phyloP scores from a whole-genome alignment of 306 rosid species.

The Castanospermum australe region DNA sequence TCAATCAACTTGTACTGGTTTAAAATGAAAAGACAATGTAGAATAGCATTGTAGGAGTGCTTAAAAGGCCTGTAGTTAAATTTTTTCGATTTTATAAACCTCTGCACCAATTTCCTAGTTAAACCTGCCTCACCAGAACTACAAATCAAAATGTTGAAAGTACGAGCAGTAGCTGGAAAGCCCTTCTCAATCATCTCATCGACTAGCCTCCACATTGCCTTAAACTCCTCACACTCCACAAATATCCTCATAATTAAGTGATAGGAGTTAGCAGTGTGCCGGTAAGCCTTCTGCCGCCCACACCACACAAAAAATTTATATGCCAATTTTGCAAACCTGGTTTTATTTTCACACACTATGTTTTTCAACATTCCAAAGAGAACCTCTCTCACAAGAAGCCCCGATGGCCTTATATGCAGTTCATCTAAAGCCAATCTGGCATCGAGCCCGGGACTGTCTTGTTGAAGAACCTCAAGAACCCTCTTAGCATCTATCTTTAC shows the following conservation, averaged over 20 bases:
- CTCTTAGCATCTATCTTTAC: slow-evolving; percentile 51
- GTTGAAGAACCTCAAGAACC: slow-evolving; percentile 62
- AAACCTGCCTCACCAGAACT: slow-evolving; percentile 82
- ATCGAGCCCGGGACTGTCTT: slow-evolving; percentile 80
- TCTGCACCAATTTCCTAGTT: slow-evolving; percentile 71
- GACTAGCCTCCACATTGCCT: slow-evolving; percentile 81
- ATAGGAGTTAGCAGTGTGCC: slow-evolving; percentile 56
- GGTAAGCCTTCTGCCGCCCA: slow-evolving; percentile 54
- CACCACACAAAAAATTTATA: slow-evolving; percentile 88
- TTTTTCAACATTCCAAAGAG: slow-evolving; percentile 62
- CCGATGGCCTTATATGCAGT: slow-evolving; percentile 61
- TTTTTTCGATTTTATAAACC: slow-evolving; percentile 69
- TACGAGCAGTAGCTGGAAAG: slow-evolving; percentile 58
- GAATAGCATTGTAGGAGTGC: slow-evolving; percentile 79
- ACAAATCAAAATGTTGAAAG: slow-evolving; percentile 72
- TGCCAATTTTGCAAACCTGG: slow-evolving; percentile 73
- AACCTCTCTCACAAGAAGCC: slow-evolving; percentile 81
- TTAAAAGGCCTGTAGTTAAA: slow-evolving; percentile 79
- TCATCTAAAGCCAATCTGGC: slow-evolving; percentile 64
- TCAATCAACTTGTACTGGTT: slow-evolving; percentile 83
- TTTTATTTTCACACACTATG: slow-evolving; percentile 48
- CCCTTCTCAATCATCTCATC: slow-evolving; percentile 90
- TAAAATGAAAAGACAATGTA: slow-evolving; percentile 62
- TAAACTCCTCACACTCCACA: slow-evolving; percentile 80
- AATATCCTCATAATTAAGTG: slow-evolving; percentile 85